phyloP scores from a whole-genome alignment of 768 basidiomycete genomes.

The Coprinellus micaceus region DNA sequence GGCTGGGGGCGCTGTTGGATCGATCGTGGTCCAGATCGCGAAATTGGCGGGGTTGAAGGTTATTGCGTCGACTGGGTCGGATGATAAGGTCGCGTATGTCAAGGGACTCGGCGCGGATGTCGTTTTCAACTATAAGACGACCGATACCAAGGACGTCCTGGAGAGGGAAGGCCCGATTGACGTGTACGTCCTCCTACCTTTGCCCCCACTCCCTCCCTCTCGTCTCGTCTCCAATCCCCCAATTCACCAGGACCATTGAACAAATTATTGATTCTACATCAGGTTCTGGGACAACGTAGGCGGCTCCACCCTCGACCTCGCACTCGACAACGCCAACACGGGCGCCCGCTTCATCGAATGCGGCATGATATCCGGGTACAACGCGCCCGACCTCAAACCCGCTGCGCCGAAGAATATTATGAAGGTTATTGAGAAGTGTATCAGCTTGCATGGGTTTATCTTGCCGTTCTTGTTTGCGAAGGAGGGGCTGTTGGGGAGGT shows the following conservation, averaged over 20 bases:
- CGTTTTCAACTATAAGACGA: slow-evolving; percentile 61
- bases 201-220: neutral
- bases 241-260: too few relatives aligned
- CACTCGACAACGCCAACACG: slow-evolving; percentile 31
- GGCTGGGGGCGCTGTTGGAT: slow-evolving; percentile 23
- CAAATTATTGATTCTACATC: neutral
- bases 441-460: too few relatives aligned
- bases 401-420: slow-evolving; percentile 16
- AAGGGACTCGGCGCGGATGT: slow-evolving; percentile 50
- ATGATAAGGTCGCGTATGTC: slow-evolving; percentile 56
- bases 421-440: too few relatives aligned
- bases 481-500: slow-evolving; percentile 30
- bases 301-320: slow-evolving; percentile 36
- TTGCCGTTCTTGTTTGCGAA: too few relatives aligned
- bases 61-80: slow-evolving; percentile 57
- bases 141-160: slow-evolving; percentile 40
- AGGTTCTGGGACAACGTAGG: slow-evolving; percentile 41
- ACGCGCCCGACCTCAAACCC: slow-evolving; percentile 24
- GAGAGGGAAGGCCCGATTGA: slow-evolving; percentile 50
- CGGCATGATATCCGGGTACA: slow-evolving; percentile 40
- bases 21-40: slow-evolving; percentile 35
- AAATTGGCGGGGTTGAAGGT: slow-evolving; percentile 44
- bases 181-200: slow-evolving; percentile 29
- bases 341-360: slow-evolving; percentile 44
- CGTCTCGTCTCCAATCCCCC: too few relatives aligned